Base-by-base conservation (phyloP, 1,284 basidiomycete species). In the Apiotrichum veenhuisii region DNA sequence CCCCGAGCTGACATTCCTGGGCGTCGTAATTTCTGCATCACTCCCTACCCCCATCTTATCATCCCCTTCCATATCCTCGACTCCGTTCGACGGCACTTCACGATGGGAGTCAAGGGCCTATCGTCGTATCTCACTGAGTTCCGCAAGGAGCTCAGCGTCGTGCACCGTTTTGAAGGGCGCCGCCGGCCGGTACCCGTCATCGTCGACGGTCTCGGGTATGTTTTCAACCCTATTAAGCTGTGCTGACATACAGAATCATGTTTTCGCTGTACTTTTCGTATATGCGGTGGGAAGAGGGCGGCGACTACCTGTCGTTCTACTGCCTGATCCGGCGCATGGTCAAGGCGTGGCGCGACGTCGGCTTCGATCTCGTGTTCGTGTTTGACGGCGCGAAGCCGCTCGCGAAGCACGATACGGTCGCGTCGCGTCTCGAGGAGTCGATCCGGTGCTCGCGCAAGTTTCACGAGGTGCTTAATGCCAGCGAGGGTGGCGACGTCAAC, bases 271-370 rank as follows among this genome's bases (percentile, higher is more conserved):
- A 87, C 61, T 77, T 81, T 37, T 80, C 82, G 56, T 80, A 79
- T 53, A 75, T 90, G 37, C 85, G 87, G 4, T 91, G 88, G 89
- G 85, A 88, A 0, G 89, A 88, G 60, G 90, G 90, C 5, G 90
- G 90, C 37, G 89, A 92, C 72, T 89, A 90, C 67, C 70, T 77
- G 1, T 79, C 81, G 37, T 87, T 89, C 64, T 78, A 78, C 18
- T 66, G 73, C 12, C 71, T 84, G 12, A 78, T 88, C 4, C 74
- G 76, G 44, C 74, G 69, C 43, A 79, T 87, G n/a, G 82, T 88
- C 11, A 73, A 80, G 54, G 83, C 85, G 3, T 92, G 89, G 89
- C 78, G 87, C 40, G 76, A 76, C 26, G 80, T 90, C 3, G 89
- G 89, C 11, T 75, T 94, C 42, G 80, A 82, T 57, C 80, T 91